Evolutionary conservation across 2,329 filamentous ascomycete genomes (phyloP).

Genomic region (Aspergillus sp.): DNA sequence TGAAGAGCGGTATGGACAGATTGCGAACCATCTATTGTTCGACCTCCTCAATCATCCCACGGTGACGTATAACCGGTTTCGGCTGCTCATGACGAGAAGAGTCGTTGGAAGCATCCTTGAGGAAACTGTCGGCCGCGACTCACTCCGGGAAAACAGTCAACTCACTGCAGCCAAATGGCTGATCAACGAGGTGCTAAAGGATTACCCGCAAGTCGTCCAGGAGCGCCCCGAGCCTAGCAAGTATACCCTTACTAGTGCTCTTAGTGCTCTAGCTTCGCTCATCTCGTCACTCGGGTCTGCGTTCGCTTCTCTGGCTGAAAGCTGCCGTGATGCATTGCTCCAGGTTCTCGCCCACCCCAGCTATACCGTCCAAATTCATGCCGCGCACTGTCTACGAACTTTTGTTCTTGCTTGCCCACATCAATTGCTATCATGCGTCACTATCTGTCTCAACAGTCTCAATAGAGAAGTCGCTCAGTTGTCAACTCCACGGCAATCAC

Average conservation of each 20-base stretch:
- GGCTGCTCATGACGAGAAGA: constrained; percentile 80
- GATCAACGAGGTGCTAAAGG: constrained; percentile 87
- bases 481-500: constrained; percentile 73
- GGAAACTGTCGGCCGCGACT: constrained; percentile 76
- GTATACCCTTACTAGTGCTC: constrained; percentile 75
- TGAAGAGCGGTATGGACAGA: constrained; percentile 78
- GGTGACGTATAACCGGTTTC: constrained; percentile 83
- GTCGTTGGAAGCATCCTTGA: constrained; percentile 85
- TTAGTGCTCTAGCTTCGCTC: constrained; percentile 79
- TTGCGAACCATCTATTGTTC: constrained; percentile 78
- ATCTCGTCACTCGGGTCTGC: constrained; percentile 82
- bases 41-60: constrained; percentile 78
- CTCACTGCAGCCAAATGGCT: constrained; percentile 78
- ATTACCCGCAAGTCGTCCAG: constrained; percentile 87
- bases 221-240: constrained; percentile 89
- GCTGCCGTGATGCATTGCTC: constrained; percentile 82
- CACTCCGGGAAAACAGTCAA: constrained; percentile 89
- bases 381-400: constrained; percentile 80
- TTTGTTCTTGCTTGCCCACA: constrained; percentile 92
- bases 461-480: constrained; percentile 82
- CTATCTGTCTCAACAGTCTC: constrained; percentile 95
- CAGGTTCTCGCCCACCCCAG: constrained; percentile 93
- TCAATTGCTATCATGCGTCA: constrained; percentile 86
- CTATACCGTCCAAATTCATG: constrained; percentile 92
- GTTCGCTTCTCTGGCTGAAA: constrained; percentile 75